These are phyloP conservation scores for Diaporthe caulivora DNA, from an alignment of 2,329 filamentous ascomycete species.

Conservation along the genomic window DNA sequence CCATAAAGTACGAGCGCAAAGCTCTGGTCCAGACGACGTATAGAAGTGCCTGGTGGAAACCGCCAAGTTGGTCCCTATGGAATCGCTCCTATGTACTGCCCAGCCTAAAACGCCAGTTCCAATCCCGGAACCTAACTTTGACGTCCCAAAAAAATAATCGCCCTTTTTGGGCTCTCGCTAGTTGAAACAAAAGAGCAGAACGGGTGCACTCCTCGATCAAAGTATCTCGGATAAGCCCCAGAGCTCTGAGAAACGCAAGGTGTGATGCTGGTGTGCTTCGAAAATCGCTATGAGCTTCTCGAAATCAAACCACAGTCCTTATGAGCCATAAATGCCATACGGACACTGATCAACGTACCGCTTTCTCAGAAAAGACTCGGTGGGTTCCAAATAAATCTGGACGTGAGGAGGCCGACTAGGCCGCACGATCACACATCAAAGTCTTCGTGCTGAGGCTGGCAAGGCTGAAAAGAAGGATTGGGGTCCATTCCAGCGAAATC, in stretches of 20 bases:
- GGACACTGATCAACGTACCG: not conserved
- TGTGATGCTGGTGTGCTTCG: not conserved
- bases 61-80: not conserved
- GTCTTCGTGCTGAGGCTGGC: conserved; percentile 9
- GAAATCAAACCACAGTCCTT: not conserved
- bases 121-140: not conserved
- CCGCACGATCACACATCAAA: conserved; percentile 30
- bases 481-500: conserved; percentile 13
- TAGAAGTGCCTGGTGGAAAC: not conserved
- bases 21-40: not conserved
- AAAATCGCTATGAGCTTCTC: not conserved
- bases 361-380: not conserved
- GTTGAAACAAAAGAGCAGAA: conserved; percentile 9
- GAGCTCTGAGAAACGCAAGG: not conserved
- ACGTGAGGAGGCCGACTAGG: not conserved
- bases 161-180: conserved; percentile 6
- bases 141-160: conserved; percentile 9
- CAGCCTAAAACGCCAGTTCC: conserved; percentile 20
- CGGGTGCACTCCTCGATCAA: not conserved
- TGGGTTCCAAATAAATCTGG: not conserved
- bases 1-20: conserved; percentile 1
- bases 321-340: not conserved
- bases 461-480: conserved; percentile 35
- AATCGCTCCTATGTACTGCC: not conserved
- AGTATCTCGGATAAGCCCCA: conserved; percentile 8